Percentiles rank a stretch among this genome's conserved stretches.
Conservation (phyloP, 345 rosid species). For the Eucalyptus sp. region DNA sequence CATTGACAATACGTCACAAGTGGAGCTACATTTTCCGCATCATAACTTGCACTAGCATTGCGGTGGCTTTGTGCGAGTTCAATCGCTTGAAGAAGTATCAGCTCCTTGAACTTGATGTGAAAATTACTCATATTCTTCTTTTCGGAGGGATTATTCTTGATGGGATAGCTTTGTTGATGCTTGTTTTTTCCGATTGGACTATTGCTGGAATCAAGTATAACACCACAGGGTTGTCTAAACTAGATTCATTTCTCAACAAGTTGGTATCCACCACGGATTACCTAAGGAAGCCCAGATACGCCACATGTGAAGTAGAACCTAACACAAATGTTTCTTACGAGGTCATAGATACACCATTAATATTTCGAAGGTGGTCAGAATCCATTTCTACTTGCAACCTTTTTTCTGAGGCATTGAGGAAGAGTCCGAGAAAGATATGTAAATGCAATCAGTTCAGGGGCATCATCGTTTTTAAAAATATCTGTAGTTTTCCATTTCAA, state of each 20-base stretch:
- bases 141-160: neutral
- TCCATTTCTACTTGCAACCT: neutral
- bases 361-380: too few species aligned
- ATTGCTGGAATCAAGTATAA: rapidly evolving
- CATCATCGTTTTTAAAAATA: rapidly evolving
- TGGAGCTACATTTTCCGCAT: neutral
- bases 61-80: neutral
- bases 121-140: neutral
- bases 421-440: neutral
- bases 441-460: neutral
- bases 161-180: neutral
- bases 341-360: neutral
- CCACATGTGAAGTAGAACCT: neutral
- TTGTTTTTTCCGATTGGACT: neutral
- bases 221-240: neutral
- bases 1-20: neutral
- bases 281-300: neutral
- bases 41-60: neutral
- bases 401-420: neutral
- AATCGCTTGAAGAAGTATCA: neutral
- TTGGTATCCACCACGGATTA: neutral
- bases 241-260: neutral
- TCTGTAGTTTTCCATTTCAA: rapidly evolving
- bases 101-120: neutral
- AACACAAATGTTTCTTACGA: neutral